A percentile compares a stretch with the other conserved stretches of the same genome.
Evolutionary conservation across 2,329 filamentous ascomycete genomes (phyloP).

Genomic region (Fusarium anguioides): DNA sequence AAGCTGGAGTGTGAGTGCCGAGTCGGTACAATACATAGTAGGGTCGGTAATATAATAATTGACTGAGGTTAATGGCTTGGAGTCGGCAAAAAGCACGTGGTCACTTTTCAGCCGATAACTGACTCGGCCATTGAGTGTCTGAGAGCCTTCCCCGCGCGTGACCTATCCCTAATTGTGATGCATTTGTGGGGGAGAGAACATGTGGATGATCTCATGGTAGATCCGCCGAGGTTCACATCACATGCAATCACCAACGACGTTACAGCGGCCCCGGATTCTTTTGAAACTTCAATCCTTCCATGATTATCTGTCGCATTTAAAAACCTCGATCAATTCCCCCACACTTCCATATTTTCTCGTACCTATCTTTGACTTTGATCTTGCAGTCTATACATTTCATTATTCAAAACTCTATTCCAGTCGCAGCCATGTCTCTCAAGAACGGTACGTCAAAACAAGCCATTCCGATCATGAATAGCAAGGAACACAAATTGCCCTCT

Average conservation of each 20-base stretch:
- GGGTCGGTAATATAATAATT: neutral
- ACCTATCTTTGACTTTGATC: neutral
- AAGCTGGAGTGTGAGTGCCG: neutral
- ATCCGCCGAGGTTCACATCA: conserved; percentile 35
- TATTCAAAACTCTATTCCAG: neutral
- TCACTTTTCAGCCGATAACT: conserved; percentile 14
- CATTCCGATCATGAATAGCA: neutral
- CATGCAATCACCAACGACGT: conserved; percentile 25
- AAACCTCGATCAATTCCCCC: conserved; percentile 38
- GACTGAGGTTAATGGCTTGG: neutral
- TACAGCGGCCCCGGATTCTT: conserved; percentile 7
- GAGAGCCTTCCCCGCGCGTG: conserved; percentile 8
- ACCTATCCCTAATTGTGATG: neutral
- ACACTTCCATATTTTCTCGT: conserved; percentile 14
- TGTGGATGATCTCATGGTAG: conserved; percentile 32
- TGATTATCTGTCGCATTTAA: conserved; percentile 30
- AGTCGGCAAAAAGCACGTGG: conserved; percentile 31
- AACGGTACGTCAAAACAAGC: conserved; percentile 65
- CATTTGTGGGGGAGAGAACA: conserved; percentile 30
- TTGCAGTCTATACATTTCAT: neutral
- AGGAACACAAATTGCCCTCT: neutral
- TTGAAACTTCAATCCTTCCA: conserved; percentile 15
- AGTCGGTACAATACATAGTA: neutral
- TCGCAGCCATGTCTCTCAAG: conserved; percentile 74
- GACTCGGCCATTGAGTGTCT: conserved; percentile 24